Conservation (phyloP, 768 basidiomycete genomes). For the Leccinellum luteum region DNA sequence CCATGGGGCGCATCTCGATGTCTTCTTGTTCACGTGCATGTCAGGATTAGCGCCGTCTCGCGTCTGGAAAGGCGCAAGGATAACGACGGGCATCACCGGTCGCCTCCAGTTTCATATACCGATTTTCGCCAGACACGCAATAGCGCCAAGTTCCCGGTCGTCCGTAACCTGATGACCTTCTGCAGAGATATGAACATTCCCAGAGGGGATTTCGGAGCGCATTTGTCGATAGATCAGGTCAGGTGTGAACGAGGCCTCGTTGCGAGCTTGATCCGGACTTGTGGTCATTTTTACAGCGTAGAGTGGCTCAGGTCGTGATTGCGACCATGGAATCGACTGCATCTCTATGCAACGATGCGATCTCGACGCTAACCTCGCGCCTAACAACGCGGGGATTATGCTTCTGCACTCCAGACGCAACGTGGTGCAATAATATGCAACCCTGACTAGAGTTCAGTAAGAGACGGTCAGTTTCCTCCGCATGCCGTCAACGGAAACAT, state of each 20-base stretch:
- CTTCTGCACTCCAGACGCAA: conserved; percentile 22
- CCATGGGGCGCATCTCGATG: conserved; percentile 33
- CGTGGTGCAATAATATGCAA: conserved; percentile 22
- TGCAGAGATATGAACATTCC: no score
- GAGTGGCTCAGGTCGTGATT: conserved; percentile 1
- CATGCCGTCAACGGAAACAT: conserved; percentile 41
- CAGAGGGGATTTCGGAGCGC: conserved; percentile 1
- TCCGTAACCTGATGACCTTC: not conserved
- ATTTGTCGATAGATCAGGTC: conserved; percentile 5
- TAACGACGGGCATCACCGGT: conserved; percentile 1
- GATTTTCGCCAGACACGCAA: conserved; percentile 1
- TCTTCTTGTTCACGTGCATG: conserved; percentile 12
- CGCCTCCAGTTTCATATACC: conserved; percentile 1
- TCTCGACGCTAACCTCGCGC: conserved; percentile 25
- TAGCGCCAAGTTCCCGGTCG: conserved; percentile 2
- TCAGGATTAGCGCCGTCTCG: not conserved
- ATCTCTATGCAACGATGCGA: not conserved
- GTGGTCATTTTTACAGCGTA: conserved; percentile 3
- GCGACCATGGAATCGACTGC: conserved; percentile 1
- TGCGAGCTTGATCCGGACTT: conserved; percentile 1
- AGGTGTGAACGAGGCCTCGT: conserved; percentile 1
- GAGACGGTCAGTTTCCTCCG: not conserved
- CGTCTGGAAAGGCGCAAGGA: not conserved
- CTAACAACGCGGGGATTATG: conserved; percentile 31
- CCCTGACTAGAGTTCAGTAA: not conserved